A percentile compares a stretch with the other conserved stretches of the same genome.
Evolutionary conservation across 768 basidiomycete species (phyloP).

Genomic region (Russula sp.): DNA sequence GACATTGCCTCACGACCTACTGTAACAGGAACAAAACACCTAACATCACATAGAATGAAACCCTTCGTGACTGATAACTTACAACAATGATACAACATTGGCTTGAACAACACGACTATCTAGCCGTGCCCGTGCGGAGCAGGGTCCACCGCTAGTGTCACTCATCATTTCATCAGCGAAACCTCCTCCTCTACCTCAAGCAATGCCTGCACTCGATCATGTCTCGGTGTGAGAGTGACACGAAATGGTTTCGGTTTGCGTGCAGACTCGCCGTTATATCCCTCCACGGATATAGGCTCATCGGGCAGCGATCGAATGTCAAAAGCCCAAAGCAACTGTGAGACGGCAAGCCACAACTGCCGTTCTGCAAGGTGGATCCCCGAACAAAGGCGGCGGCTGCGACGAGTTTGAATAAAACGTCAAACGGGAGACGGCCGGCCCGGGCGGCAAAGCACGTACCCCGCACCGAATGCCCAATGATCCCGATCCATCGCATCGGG

Average conservation of each 20-base stretch:
- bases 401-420: neutral
- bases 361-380: conserved; percentile 47
- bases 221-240: conserved; percentile 33
- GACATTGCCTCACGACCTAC: too few relatives aligned
- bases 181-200: conserved; percentile 26
- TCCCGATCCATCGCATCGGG: conserved; percentile 39
- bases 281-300: conserved; percentile 45
- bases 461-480: conserved; percentile 51
- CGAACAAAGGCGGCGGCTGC: conserved; percentile 42
- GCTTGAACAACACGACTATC: too few relatives aligned
- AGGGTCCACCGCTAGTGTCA: neutral
- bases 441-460: conserved; percentile 38
- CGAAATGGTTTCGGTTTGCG: conserved; percentile 46
- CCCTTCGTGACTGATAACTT: too few relatives aligned
- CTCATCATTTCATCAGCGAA: conserved; percentile 21
- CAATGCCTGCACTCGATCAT: conserved; percentile 26
- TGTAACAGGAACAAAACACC: too few relatives aligned
- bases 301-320: conserved; percentile 42
- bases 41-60: too few relatives aligned
- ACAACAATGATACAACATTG: too few relatives aligned
- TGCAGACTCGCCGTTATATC: conserved; percentile 47
- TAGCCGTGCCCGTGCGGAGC: too few relatives aligned
- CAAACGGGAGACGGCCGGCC: too few relatives aligned
- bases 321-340: conserved; percentile 50
- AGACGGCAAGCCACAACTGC: conserved; percentile 46